Conservation (phyloP, 2,329 filamentous ascomycete species). For the Hymenoscyphus fructigenus region DNA sequence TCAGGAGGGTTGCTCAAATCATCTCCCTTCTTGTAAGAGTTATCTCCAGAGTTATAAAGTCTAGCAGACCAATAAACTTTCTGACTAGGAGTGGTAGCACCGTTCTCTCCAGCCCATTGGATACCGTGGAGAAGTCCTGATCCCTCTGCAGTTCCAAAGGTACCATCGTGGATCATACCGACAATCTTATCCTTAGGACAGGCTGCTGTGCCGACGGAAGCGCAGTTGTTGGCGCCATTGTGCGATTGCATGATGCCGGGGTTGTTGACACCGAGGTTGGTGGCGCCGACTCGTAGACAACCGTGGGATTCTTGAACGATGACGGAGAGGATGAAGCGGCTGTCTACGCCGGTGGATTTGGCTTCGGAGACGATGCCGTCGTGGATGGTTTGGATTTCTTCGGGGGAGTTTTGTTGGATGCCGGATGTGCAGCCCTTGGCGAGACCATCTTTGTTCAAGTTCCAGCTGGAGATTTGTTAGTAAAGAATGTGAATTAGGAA, state of each 20-base stretch:
- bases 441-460: conserved; percentile 1
- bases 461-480: conserved; percentile 4
- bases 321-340: conserved; percentile 34
- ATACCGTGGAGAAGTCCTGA: conserved; percentile 3
- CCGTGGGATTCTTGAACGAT: conserved; percentile 37
- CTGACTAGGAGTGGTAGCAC: neutral
- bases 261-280: conserved; percentile 9
- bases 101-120: neutral
- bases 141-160: conserved; percentile 3
- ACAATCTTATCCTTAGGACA: conserved; percentile 8
- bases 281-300: conserved; percentile 21
- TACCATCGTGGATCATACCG: conserved; percentile 14
- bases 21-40: neutral
- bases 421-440: neutral
- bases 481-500: neutral
- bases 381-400: conserved; percentile 9
- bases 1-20: conserved; percentile 7
- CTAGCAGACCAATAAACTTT: conserved; percentile 7
- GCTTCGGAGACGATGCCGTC: conserved; percentile 8
- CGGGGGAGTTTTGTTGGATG: conserved; percentile 10
- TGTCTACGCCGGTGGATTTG: conserved; percentile 24
- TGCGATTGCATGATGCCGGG: conserved; percentile 30
- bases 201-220: neutral
- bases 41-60: conserved; percentile 13
- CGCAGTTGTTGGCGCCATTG: conserved; percentile 10